phyloP scores from a whole-genome alignment of 176 grass and related monocot species.

The Cocos nucifera region DNA sequence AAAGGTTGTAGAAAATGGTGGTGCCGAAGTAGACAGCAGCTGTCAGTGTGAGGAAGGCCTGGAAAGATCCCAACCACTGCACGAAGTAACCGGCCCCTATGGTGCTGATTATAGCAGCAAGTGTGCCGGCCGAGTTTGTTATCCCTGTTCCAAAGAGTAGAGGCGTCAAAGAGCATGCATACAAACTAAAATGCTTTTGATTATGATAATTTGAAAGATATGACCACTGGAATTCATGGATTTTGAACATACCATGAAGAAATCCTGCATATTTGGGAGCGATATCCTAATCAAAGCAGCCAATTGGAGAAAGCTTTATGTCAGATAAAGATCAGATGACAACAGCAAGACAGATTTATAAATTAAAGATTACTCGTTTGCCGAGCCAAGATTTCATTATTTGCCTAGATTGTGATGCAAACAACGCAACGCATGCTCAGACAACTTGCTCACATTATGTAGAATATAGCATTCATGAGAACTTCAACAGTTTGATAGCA shows the following conservation, averaged over 20 bases:
- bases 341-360: not conserved
- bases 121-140: conserved; percentile 66
- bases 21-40: conserved; percentile 66
- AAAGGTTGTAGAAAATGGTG: conserved; percentile 70
- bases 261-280: conserved; percentile 90
- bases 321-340: not conserved
- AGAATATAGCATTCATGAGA: too few relatives aligned
- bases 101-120: conserved; percentile 90
- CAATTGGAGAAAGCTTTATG: not conserved
- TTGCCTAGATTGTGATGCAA: too few relatives aligned
- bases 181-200: too few relatives aligned
- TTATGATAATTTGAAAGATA: too few relatives aligned
- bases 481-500: too few relatives aligned
- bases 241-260: conserved; percentile 50
- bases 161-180: not conserved
- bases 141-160: conserved; percentile 48
- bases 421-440: too few relatives aligned
- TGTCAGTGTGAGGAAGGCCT: conserved; percentile 87
- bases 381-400: too few relatives aligned
- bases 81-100: conserved; percentile 82
- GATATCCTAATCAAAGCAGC: conserved; percentile 46
- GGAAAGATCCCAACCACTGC: conserved; percentile 90
- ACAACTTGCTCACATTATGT: too few relatives aligned
- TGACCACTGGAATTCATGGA: not conserved
- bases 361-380: too few relatives aligned